phyloP scores from a whole-genome alignment of 2,329 filamentous ascomycete genomes.

The Aspergillus japonicus region DNA sequence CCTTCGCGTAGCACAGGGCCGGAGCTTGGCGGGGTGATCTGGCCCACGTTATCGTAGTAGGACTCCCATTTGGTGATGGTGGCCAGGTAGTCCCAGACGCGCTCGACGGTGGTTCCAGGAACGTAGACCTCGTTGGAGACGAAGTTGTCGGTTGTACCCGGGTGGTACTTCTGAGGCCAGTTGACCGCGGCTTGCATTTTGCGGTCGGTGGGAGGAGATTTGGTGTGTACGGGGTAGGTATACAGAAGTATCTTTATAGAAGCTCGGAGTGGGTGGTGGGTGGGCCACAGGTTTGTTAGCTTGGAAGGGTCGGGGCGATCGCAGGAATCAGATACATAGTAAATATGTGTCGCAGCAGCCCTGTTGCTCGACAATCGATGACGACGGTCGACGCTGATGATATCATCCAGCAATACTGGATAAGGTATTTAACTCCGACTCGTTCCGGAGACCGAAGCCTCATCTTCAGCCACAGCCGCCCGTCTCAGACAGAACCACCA shows the following conservation, averaged over 20 bases:
- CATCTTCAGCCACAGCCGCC: neutral
- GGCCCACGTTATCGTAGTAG: constrained; percentile 8
- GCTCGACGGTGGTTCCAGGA: neutral
- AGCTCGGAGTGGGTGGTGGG: too few relatives aligned
- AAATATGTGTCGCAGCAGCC: neutral
- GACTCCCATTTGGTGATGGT: neutral
- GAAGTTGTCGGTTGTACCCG: constrained; percentile 10
- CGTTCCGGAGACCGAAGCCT: too few relatives aligned
- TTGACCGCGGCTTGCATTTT: neutral
- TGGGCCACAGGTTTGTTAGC: too few relatives aligned
- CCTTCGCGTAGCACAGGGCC: neutral
- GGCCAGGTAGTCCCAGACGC: neutral
- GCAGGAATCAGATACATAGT: neutral
- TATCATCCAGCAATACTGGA: neutral
- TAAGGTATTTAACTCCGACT: neutral
- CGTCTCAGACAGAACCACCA: neutral
- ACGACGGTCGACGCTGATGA: neutral
- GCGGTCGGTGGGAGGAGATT: neutral
- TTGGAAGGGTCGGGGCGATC: neutral
- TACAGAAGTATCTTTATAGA: too few relatives aligned
- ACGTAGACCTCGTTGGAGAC: constrained; percentile 12
- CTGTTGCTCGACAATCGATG: neutral
- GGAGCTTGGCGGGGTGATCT: constrained; percentile 2
- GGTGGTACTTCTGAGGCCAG: constrained; percentile 8
- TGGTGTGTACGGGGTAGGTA: neutral